A percentile compares a stretch with the other conserved stretches of the same genome.
These are phyloP conservation scores for Talaromyces borbonicus DNA, from an alignment of 495 filamentous ascomycete genomes.

Conservation along the genomic window DNA sequence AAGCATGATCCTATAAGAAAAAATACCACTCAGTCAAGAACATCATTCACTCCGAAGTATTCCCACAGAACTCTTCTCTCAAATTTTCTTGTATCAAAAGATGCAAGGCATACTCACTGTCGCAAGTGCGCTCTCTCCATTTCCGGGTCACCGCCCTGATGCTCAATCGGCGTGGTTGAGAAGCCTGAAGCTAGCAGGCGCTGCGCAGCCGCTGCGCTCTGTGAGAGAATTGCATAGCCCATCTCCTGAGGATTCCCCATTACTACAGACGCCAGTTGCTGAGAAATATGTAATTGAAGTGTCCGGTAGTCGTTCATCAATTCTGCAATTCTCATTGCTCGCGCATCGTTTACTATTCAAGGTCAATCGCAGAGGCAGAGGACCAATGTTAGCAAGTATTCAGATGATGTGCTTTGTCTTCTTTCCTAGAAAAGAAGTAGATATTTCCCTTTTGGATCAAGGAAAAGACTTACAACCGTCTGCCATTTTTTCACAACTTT, in stretches of 20 bases:
- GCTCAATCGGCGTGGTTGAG: slow-evolving; percentile 39
- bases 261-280: slow-evolving; percentile 47
- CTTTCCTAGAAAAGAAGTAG: too few species aligned
- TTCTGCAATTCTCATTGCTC: slow-evolving; percentile 71
- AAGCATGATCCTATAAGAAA: slow-evolving; percentile 60
- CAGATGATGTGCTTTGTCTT: slow-evolving; percentile 1
- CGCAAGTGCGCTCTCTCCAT: slow-evolving; percentile 63
- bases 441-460: not conserved
- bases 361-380: slow-evolving; percentile 6
- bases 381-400: not conserved
- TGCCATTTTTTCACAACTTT: slow-evolving; percentile 32
- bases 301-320: slow-evolving; percentile 78
- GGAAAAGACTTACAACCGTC: slow-evolving; percentile 46
- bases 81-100: not conserved
- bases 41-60: too few species aligned
- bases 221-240: slow-evolving; percentile 66
- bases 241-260: slow-evolving; percentile 66
- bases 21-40: not conserved
- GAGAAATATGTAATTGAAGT: slow-evolving; percentile 69
- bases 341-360: slow-evolving; percentile 67
- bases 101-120: not conserved
- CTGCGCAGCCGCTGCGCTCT: slow-evolving; percentile 67
- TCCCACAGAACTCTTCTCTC: not conserved
- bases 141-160: slow-evolving; percentile 51
- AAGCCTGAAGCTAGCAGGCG: slow-evolving; percentile 62